Evolutionary conservation across 208 protist genomes (phyloP), one percentile per base, ranked within the genome.

Genomic region (Crithidia bombi): DNA sequence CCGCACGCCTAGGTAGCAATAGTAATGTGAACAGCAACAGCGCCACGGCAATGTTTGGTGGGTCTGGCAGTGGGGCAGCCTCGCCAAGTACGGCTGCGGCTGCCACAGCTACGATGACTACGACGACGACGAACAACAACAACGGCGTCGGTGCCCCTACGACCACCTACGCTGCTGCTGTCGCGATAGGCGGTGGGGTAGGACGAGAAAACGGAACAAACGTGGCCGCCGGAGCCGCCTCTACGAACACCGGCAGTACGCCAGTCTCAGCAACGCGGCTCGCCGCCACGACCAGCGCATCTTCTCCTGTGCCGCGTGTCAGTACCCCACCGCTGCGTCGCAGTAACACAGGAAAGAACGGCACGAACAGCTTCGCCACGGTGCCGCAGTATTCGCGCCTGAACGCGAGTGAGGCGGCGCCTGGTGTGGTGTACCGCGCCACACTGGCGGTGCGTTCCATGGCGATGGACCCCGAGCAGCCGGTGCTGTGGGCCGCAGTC

Each of bases 401-500:
- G 38, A 76, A 33, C 57, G 39, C 71, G 2, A 76, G 50, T 41
- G 71, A 76, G 56, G 63, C 71, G 21, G 63, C 51, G 14, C 74
- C 65, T n/a, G 75, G 80, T 1, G 47, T 73, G 17, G 80, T 93
- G 6, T 92, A 84, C 17, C 83, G 86, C 23, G 81, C 91, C 75
- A 54, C 80, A 10, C 33, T 91, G 46, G 54, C 73, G 26, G 75
- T 93, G 62, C 79, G 85, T 0, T 82, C 86, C 62, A 86, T 94
- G 81, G 84, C 79, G 12, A 69, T 92, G 39, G 69, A 82, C 12
- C 91, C 86, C n/a, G 81, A 88, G 44, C 85, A 85, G 54, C 68
- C 69, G 28, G 76, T 79, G 30, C 67, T 96, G 44, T 92, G 79
- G 78, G 72, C 73, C 41, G 91, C 91, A 9, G 69, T 93, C 69